These are phyloP conservation scores for Capsaspora owczarzaki DNA, from an alignment of 78 protist species.

Conservation along the genomic window DNA sequence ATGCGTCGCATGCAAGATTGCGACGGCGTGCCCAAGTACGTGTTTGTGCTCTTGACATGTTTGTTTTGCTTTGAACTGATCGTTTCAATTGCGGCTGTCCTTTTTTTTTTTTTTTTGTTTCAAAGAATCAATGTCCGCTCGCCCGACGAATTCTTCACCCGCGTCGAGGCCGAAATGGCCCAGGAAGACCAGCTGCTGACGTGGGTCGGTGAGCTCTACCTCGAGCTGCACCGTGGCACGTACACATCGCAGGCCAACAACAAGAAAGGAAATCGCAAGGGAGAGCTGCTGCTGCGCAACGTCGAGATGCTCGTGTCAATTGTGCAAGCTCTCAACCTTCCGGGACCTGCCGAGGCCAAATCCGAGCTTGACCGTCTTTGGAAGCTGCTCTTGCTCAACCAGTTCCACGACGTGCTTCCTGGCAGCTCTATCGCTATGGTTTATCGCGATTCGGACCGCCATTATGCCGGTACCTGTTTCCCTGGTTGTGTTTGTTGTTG, in stretches of 20 bases:
- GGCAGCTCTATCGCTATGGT: constrained; percentile 56
- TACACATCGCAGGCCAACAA: constrained; percentile 59
- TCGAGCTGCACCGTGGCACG: constrained; percentile 78
- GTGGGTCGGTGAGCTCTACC: constrained; percentile 46
- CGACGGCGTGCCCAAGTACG: background rate
- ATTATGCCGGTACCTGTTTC: constrained; percentile 7
- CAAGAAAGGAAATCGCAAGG: constrained; percentile 48
- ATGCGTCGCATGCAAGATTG: background rate
- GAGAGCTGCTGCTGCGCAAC: constrained; percentile 46
- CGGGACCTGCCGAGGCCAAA: too few relatives aligned
- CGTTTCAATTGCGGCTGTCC: background rate
- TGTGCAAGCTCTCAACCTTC: background rate
- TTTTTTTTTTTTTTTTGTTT: background rate
- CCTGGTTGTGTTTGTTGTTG: too few relatives aligned
- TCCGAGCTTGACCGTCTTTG: constrained; percentile 25
- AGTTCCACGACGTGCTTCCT: constrained; percentile 77
- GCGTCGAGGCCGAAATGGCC: background rate
- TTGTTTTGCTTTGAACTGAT: background rate
- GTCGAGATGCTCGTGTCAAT: constrained; percentile 27
- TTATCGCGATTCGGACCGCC: constrained; percentile 31
- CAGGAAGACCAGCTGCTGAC: constrained; percentile 18
- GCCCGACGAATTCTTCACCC: constrained; percentile 31
- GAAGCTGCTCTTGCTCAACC: constrained; percentile 56
- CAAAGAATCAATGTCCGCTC: constrained; percentile 2
- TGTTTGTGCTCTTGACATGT: background rate